Evolutionary conservation across 2,329 filamentous ascomycete genomes (phyloP).

Genomic region (Myriosclerotinia duriaeana): DNA sequence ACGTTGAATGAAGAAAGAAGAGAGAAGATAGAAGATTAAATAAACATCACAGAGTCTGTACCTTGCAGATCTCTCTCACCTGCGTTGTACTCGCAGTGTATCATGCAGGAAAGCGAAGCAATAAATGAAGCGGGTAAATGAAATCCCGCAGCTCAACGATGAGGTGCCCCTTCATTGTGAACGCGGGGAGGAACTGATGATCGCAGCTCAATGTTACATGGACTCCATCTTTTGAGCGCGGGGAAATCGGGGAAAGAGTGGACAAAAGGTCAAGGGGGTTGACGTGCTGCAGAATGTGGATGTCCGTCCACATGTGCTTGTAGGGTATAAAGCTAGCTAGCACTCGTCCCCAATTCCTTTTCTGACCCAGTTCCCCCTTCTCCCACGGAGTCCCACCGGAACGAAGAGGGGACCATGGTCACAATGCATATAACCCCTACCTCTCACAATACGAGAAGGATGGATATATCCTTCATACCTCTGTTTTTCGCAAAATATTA

Average conservation of each 20-base stretch:
- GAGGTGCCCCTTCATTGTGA: background rate
- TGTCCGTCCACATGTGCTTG: background rate
- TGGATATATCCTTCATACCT: too few relatives aligned
- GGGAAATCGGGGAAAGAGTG: background rate
- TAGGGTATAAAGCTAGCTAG: background rate
- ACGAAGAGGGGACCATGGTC: background rate
- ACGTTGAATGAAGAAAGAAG: background rate
- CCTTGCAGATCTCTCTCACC: constrained; percentile 4
- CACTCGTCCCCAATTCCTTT: background rate
- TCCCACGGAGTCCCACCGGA: background rate
- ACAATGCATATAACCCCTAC: background rate
- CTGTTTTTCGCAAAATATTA: too few relatives aligned
- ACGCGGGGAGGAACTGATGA: background rate
- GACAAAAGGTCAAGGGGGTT: background rate
- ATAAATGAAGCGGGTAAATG: background rate
- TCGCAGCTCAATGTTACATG: too few relatives aligned
- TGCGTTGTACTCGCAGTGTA: constrained; percentile 13
- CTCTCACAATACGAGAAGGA: background rate
- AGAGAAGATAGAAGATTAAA: background rate
- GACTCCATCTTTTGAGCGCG: too few relatives aligned
- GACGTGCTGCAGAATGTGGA: background rate
- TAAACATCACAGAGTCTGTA: background rate
- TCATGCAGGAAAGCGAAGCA: constrained; percentile 11
- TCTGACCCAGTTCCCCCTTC: too few relatives aligned
- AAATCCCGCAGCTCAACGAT: background rate